Evolutionary conservation across 768 basidiomycete species (phyloP), one percentile per base, ranked within the genome.

Genomic region (Mrakia hoshinonis): DNA sequence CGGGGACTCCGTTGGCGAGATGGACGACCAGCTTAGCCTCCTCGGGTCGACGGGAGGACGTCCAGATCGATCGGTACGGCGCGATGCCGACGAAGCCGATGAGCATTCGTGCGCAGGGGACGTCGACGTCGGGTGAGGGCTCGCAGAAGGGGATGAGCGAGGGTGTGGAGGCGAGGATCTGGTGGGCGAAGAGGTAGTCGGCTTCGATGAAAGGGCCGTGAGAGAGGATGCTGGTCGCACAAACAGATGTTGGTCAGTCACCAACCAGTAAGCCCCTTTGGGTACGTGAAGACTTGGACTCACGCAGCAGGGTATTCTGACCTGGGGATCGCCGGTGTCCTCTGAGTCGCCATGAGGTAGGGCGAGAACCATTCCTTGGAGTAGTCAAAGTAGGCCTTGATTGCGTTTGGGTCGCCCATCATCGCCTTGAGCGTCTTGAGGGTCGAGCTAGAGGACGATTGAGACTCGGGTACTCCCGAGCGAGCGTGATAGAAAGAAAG

Each of bases 1-100:
- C 54, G n/a, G 54, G 54, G 26, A 55, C 54, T 31, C 54, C 54
- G 54, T 55, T 55, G 24, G 54, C 54, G 54, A 55, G 29, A 31
- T 55, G 54, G 1, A 55, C 54, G 29, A 55, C 26, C 29, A 55
- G 54, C 54, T 55, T 55, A 10, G 54, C 54, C 26, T 55, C 54
- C 13, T n/a, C 5, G 2, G 54, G 54, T 29, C 54, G 29, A 9
- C 54, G 22, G 10, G 9, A 11, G 9, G 29, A 31, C 13, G 29
- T 55, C 54, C 54, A 55, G 7, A 15, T 31, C 2, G n/a, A n/a
- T 10, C 54, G 29, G 26, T 29, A 55, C 13, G 54, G 54, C 1
- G 54, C 9, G 3, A 55, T 55, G 1, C 29, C 54, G 54, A 55
- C 18, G 54, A 55, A 55, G 2, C 54, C 54, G 29, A 55, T 31